These are phyloP conservation scores for Acanthamoeba quina DNA, from an alignment of 208 protist genomes.

Conservation along the genomic window DNA sequence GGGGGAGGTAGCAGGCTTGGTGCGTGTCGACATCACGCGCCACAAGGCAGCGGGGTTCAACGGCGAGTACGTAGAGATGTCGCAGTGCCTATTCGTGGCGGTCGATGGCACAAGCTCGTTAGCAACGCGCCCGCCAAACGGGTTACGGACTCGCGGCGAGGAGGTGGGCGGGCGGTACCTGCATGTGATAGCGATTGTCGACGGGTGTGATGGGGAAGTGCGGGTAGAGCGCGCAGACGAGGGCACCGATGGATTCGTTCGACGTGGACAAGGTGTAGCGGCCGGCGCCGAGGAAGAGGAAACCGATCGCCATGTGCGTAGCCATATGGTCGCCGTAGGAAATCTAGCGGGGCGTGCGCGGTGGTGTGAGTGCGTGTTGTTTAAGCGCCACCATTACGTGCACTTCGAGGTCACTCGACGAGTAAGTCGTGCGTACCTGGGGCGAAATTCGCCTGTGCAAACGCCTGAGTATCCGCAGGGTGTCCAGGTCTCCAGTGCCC, in stretches of 20 bases:
- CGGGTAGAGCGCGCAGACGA: constrained; percentile 96
- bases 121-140: not conserved
- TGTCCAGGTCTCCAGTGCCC: constrained; percentile 93
- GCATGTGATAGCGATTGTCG: constrained; percentile 95
- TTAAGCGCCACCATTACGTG: not conserved
- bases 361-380: not conserved
- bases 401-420: not conserved
- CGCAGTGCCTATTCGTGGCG: constrained; percentile 85
- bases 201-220: constrained; percentile 91
- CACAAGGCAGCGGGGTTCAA: constrained; percentile 94
- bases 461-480: constrained; percentile 89
- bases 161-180: constrained; percentile 47
- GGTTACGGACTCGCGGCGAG: not conserved
- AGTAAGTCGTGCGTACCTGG: not conserved
- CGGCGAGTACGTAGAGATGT: constrained; percentile 96
- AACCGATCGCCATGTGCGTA: constrained; percentile 95
- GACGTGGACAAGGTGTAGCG: constrained; percentile 93
- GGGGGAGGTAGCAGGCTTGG: constrained; percentile 78
- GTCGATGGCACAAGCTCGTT: not conserved
- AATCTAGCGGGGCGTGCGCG: constrained; percentile 76
- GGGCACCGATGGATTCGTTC: constrained; percentile 91
- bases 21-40: constrained; percentile 94
- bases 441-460: constrained; percentile 85
- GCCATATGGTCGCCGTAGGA: constrained; percentile 96
- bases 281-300: constrained; percentile 96